These are phyloP conservation scores for Hypsizygus marmoreus DNA, from an alignment of 768 basidiomycete genomes.

Conservation along the genomic window DNA sequence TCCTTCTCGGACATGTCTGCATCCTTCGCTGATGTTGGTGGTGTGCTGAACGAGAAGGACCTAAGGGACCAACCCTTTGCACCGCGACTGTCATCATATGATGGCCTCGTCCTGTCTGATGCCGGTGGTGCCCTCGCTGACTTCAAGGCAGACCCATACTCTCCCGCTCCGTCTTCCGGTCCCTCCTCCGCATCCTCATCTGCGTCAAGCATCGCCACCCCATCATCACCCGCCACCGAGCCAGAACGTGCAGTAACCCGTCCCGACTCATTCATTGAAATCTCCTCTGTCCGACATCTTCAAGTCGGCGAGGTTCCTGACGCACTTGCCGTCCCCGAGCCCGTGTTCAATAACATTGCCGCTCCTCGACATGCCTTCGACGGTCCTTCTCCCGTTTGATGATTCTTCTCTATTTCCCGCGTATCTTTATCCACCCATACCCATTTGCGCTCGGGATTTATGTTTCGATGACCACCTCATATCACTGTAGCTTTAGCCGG, in stretches of 20 bases:
- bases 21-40: slow-evolving; percentile 41
- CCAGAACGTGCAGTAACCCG: slow-evolving; percentile 23
- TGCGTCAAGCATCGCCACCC: slow-evolving; percentile 33
- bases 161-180: slow-evolving; percentile 35
- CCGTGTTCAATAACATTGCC: not conserved
- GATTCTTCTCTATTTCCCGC: not conserved
- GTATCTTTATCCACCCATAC: slow-evolving; percentile 1
- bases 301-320: slow-evolving; percentile 3
- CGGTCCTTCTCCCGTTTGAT: slow-evolving; percentile 10
- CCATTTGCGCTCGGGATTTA: not conserved
- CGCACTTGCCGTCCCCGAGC: slow-evolving; percentile 9
- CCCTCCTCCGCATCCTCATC: slow-evolving; percentile 38
- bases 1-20: slow-evolving; percentile 49
- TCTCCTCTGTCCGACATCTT: slow-evolving; percentile 27
- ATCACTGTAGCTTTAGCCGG: slow-evolving; percentile 23
- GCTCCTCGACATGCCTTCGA: slow-evolving; percentile 10
- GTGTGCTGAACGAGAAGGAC: slow-evolving; percentile 26
- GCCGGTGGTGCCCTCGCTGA: slow-evolving; percentile 42
- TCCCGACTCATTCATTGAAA: slow-evolving; percentile 30
- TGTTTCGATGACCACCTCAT: not conserved
- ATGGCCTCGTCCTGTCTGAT: slow-evolving; percentile 37
- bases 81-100: slow-evolving; percentile 38
- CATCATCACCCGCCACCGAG: slow-evolving; percentile 4
- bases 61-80: slow-evolving; percentile 36
- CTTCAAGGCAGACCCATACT: slow-evolving; percentile 29